These are phyloP conservation scores for Cantharellus anzutake DNA, from an alignment of 768 basidiomycete species.

Conservation along the genomic window DNA sequence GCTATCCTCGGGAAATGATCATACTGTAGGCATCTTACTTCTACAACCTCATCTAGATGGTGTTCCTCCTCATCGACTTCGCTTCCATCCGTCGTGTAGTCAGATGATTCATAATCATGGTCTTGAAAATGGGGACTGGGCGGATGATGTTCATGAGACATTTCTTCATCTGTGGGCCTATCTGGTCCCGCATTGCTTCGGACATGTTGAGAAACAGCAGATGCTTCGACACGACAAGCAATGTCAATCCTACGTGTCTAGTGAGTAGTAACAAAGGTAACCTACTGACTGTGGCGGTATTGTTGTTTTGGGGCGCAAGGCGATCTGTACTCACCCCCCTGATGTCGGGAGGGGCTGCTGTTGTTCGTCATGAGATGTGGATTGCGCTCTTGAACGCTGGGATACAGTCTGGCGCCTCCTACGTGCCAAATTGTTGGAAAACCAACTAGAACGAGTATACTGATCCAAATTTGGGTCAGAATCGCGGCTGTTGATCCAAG, in stretches of 20 bases:
- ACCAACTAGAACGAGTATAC: too few relatives aligned
- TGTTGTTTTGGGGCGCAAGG: too few relatives aligned
- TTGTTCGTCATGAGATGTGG: too few relatives aligned
- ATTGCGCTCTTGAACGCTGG: too few relatives aligned
- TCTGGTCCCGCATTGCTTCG: neutral
- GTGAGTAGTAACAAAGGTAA: neutral
- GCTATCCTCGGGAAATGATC: neutral
- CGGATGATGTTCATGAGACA: neutral
- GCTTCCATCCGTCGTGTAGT: neutral
- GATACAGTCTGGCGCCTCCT: too few relatives aligned
- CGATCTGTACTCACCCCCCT: too few relatives aligned
- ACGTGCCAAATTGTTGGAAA: too few relatives aligned
- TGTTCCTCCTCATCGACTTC: conserved; percentile 11
- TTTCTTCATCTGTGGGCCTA: neutral
- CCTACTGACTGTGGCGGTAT: neutral
- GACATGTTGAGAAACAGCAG: neutral
- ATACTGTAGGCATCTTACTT: conserved; percentile 13
- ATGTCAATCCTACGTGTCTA: neutral
- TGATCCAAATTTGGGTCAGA: too few relatives aligned
- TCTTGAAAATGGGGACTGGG: neutral
- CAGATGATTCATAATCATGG: neutral
- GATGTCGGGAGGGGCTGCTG: too few relatives aligned
- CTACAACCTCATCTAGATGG: conserved; percentile 65
- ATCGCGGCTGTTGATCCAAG: too few relatives aligned
- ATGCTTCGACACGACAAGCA: neutral